Evolutionary conservation across 371 early-diverging fungal species (phyloP), one percentile per base, ranked within the genome.

Genomic region (Apophysomyces elegans): DNA sequence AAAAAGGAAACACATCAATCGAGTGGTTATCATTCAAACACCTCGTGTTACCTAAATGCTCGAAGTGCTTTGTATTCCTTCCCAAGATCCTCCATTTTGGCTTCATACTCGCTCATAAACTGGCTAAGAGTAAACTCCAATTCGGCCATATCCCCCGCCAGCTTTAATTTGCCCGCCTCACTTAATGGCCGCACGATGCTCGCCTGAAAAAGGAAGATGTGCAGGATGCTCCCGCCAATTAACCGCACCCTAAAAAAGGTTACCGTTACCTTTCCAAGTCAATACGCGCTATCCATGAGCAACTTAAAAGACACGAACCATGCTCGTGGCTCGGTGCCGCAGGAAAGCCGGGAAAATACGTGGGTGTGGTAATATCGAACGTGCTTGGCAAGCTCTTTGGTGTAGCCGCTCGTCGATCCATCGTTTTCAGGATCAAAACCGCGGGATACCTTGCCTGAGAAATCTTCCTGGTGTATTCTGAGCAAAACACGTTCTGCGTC

Each of bases 71-170:
- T 81, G 62, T 88, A 88, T 35, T 77, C 73, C 14, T 84, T 77
- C 9, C 83, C 87, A 50, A 84, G 56, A 56, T 85, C 85, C 35
- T 86, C 86, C 16, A 87, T 72, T 46, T 78, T 83, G 62, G 83
- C 70, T 7, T 86, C 85, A 73, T 77, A 76, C 47, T 81, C 81
- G 43, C 76, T 79, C 45, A 76, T 35, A 47, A 88, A 77, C 62
- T 87, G 87, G 63, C 76, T 86, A 13, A 88, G 65, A 1, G 77
- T 80, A 69, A 86, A 89, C 64, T 91, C 91, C 21, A 91, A 67
- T 65, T 90, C 89, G n/a, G 89, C 85, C 85, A 91, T 84, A 66
- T 91, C 91, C 18, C 80, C 76, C 46, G 89, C 84, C 36, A 91
- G 68, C 58, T 85, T 81, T 45, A 89, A 70, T 71, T 89, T 88